Conservation (phyloP, 306 rosid species). For the Medicago lupulina region DNA sequence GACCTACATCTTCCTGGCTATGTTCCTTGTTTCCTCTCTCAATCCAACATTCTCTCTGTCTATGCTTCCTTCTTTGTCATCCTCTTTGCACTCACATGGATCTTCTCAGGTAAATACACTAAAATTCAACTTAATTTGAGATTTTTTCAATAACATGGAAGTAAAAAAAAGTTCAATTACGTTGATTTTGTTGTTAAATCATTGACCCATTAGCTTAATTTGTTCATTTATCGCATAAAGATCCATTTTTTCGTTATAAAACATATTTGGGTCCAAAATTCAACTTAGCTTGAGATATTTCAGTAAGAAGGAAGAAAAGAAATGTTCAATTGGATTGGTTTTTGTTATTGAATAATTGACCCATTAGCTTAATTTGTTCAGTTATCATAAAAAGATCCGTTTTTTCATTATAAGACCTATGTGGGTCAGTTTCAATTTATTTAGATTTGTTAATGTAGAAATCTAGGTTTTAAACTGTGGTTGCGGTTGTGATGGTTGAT, state of each 20-base stretch:
- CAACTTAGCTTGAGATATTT: neutral
- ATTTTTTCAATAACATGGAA: neutral
- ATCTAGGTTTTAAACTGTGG: neutral
- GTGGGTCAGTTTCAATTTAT: slow-evolving; percentile 4
- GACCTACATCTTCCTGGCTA: slow-evolving; percentile 68
- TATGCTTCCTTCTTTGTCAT: slow-evolving; percentile 52
- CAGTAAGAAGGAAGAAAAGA: neutral
- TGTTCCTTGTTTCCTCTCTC: slow-evolving; percentile 63
- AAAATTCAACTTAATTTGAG: neutral
- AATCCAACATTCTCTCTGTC: slow-evolving; percentile 56
- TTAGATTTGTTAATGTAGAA: neutral
- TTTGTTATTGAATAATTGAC: neutral
- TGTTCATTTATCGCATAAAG: slow-evolving; percentile 10
- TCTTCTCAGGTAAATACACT: slow-evolving; percentile 60
- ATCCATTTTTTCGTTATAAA: neutral
- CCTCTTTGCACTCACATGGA: slow-evolving; percentile 55
- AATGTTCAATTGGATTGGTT: neutral
- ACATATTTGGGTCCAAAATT: neutral
- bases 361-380: slow-evolving; percentile 4
- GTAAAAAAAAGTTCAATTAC: neutral
- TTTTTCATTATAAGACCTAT: neutral
- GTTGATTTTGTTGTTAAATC: neutral
- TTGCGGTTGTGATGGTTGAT: neutral
- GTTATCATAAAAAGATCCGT: neutral
- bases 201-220: slow-evolving; percentile 9